Evolutionary conservation across 2,329 filamentous ascomycete species (phyloP), one percentile per base, ranked within the genome.

Genomic region (Cadophora gregata): DNA sequence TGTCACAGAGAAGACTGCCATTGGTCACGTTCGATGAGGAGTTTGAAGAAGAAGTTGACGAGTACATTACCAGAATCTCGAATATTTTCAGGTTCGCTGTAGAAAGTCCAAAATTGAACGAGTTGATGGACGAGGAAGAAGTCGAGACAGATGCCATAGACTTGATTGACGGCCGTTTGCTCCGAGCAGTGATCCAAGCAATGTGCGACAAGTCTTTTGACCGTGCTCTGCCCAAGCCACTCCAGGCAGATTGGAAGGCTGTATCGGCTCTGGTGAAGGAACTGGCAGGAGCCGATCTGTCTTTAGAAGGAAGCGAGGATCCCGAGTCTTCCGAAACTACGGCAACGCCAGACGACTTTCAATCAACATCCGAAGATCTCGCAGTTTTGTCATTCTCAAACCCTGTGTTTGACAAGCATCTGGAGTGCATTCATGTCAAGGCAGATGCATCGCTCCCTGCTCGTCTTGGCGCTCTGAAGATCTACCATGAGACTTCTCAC

Each of bases 101-200:
- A 77, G 81, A 72, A 63, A 60, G 71, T 72, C 14, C 74, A 19
- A 67, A 56, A 60, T 75, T 71, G 74, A 61, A 65, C 12, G 62
- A 70, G 1, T 67, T 75, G 24, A 66, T 74, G 48, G 66, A 73
- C 38, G 63, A 68, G 10, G 68, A 73, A 56, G 66, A 69, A 8
- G 55, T 72, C 21, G 69, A 66, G 10, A 82, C 80, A 70, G 84
- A 88, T 72, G 73, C 87, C 6, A 79, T 79, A 19, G 87, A 89
- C 73, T 75, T 86, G 6, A 74, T 88, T 16, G 86, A 89, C 75
- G 86, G 86, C 7, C 79, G 85, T 47, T 72, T 86, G 6, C 72
- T 77, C 42, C 72, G 76, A 47, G 69, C 67, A 16, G 67, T 73
- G 12, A 70, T 77, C 10, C 73, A 76, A 67, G 69, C 72, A 19